Base-by-base conservation (phyloP, 106 monocot species). In the Apostasia shenzhenica region DNA sequence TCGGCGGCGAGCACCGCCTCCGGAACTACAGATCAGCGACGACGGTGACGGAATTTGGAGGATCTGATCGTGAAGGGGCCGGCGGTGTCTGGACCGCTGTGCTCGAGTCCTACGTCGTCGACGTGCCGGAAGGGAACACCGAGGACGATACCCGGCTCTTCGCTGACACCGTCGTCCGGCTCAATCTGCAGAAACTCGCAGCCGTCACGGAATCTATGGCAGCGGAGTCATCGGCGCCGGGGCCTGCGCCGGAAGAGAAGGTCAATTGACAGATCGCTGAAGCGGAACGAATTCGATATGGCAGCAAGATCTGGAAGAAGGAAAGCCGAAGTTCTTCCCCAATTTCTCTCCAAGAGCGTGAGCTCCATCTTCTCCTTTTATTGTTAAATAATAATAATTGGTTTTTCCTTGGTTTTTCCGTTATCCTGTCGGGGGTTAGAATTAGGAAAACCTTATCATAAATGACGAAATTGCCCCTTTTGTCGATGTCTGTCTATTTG, bases 1-100 rank as follows among this genome's bases (percentile, higher is more conserved):
- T 83, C 77, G 92, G 92, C 62, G 92, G 92, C 5, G 88, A 88
- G 85, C 88, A 88, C 73, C 77, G 92, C 6, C 81, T 92, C 12
- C 47, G 74, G 14, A 92, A 88, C 78, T 92, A 92, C 82, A 54
- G 74, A 14, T 88, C 88, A 39, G 79, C 81, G 14, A 92, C 88
- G 11, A 83, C 78, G 39, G 92, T 88, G 10, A 75, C 54, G 41
- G 77, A 91, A 47, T 75, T 91, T 54, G 56, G 37, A 4, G 65
- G 64, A 6, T 55, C n/a, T 3, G 81, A 43, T 59, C 50, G 26
- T 10, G 68, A 56, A 6, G 56, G 12, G 11, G 81, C 14, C 14
- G 55, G 71, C 11, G 79, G 67, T 66, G 64, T 74, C 51, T 81
- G 76, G 73, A 73, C 76, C n/a, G 63, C 87, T 42, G 91, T 87